A percentile compares a stretch with the other conserved stretches of the same genome.
Conservation (phyloP, 208 protist genomes). For the Leishmania braziliensis region DNA sequence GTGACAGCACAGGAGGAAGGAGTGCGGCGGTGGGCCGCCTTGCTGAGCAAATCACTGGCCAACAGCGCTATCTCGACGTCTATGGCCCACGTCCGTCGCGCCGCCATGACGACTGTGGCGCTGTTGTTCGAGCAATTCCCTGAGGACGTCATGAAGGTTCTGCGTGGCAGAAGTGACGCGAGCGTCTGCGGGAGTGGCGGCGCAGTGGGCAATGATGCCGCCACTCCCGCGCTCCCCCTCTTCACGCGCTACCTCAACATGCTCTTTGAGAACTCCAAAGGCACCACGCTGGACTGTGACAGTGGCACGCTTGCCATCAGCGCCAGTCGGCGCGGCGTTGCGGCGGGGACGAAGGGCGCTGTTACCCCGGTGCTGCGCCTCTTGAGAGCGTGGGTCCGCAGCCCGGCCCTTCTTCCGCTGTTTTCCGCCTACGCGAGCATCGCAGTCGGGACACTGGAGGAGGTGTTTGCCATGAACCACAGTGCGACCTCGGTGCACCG, state of each 20-base stretch:
- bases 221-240: conserved; percentile 6
- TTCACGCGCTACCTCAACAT: conserved; percentile 36
- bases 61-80: conserved; percentile 46
- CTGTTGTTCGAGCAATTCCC: conserved; percentile 87
- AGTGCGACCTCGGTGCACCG: conserved; percentile 33
- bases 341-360: conserved; percentile 27
- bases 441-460: conserved; percentile 59
- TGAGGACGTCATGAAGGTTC: conserved; percentile 50
- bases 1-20: conserved; percentile 16
- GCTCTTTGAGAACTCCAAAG: conserved; percentile 51
- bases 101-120: conserved; percentile 49
- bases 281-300: conserved; percentile 33
- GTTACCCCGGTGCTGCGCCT: conserved; percentile 75
- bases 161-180: conserved; percentile 25
- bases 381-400: conserved; percentile 63
- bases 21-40: conserved; percentile 25
- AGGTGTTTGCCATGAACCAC: conserved; percentile 68
- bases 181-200: not conserved
- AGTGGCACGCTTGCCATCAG: conserved; percentile 1
- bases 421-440: conserved; percentile 52
- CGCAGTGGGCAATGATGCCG: not conserved
- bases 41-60: conserved; percentile 35
- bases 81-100: conserved; percentile 58
- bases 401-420: conserved; percentile 54
- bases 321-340: not conserved